A percentile compares a stretch with the other conserved stretches of the same genome.
These are phyloP conservation scores for Penicillium sp. DNA, from an alignment of 2,329 filamentous ascomycete species.

Conservation along the genomic window DNA sequence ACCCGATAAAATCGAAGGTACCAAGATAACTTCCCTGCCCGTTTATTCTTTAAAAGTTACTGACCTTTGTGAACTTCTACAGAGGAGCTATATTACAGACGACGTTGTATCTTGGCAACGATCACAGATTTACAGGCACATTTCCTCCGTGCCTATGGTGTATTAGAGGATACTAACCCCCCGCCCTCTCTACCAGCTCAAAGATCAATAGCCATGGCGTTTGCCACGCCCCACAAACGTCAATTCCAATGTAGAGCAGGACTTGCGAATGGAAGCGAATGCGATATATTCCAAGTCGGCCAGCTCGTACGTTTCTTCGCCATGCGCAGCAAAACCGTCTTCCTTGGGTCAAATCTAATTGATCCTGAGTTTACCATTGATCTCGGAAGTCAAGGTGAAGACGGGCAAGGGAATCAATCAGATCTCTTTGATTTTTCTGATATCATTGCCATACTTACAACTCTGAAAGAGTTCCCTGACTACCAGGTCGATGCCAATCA, in stretches of 20 bases:
- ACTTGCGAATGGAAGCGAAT: conserved; percentile 43
- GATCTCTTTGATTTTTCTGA: conserved; percentile 19
- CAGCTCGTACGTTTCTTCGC: conserved; percentile 47
- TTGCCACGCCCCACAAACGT: conserved; percentile 23
- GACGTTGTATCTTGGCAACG: conserved; percentile 43
- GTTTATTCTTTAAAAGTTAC: not conserved
- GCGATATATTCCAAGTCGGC: conserved; percentile 47
- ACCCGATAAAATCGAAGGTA: conserved; percentile 43
- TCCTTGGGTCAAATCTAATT: conserved; percentile 42
- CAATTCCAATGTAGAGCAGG: conserved; percentile 43
- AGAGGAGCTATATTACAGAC: conserved; percentile 45
- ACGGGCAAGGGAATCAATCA: not conserved
- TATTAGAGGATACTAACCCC: conserved; percentile 20
- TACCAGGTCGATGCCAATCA: conserved; percentile 46
- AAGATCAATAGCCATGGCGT: conserved; percentile 10
- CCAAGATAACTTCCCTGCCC: not conserved
- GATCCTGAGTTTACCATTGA: conserved; percentile 31
- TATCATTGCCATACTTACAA: conserved; percentile 35
- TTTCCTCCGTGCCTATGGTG: conserved; percentile 44
- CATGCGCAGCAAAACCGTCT: conserved; percentile 41
- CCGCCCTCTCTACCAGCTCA: conserved; percentile 11
- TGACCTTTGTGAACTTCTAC: conserved; percentile 12
- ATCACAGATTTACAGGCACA: conserved; percentile 44
- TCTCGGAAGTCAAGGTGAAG: conserved; percentile 2
- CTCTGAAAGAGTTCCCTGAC: conserved; percentile 42